Base-by-base conservation (phyloP, 805 yeast genomes). In the Yamadazyma nakazawae region DNA sequence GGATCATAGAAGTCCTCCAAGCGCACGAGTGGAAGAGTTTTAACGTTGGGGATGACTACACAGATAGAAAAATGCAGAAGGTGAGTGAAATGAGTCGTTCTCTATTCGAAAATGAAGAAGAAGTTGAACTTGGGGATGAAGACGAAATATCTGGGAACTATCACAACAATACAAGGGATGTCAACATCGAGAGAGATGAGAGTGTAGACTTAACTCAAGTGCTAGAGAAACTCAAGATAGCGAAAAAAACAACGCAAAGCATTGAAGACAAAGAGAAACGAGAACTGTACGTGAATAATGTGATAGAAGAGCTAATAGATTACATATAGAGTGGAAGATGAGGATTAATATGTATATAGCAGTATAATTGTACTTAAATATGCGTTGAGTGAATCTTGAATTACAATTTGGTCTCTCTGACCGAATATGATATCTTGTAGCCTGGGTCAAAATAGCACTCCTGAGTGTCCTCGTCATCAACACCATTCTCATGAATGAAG, bases 401-500 rank as follows among this genome's bases (percentile, higher is more conserved):
- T 28, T 49, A 58, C 43, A 57, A 46, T 41, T 53, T 55, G 6
- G 46, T 42, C 12, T 43, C 49, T 45, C 54, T 43, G 4, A 45
- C 26, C 12, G 39, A 30, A 46, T 61, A 75, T 28, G 59, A 54
- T 5, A 78, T 56, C 3, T 59, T 51, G 54, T 73, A 72, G 0
- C 86, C 86, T 0, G 88, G 87, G 17, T 77, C 78, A 54, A 85
- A 80, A 53, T 80, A 76, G 46, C 84, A 81, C 62, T 91, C 97
- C 60, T 86, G 85, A 57, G 94, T 85, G 57, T 90, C 96, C 54
- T 86, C 95, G 1, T 79, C 78, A 0, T 82, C 72, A 5, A 86
- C 82, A 1, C 88, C 92, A 53, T 87, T 88, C 57, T 91, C 97
- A 60, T 85, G 85, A 28, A 88, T 84, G 44, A 90, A 68, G n/a